Conservation (phyloP, 805 yeast genomes). For the Yamadazyma sp. region DNA sequence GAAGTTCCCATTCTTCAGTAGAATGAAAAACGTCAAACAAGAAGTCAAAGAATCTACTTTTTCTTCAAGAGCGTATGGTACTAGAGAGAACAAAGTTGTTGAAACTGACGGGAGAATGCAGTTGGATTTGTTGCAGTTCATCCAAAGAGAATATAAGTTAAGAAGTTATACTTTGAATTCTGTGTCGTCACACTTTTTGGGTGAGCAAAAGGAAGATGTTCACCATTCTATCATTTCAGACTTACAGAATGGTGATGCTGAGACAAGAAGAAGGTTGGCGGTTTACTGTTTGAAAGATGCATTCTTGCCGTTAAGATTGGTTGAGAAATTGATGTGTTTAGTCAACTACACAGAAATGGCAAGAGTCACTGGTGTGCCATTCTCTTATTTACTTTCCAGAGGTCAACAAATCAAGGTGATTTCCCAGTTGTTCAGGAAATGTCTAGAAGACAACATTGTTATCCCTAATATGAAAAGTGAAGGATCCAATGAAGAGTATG, state of each 20-base stretch:
- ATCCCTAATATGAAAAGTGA: conserved; percentile 86
- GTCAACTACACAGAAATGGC: conserved; percentile 99
- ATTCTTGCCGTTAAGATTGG: conserved; percentile 78
- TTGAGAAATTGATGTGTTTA: conserved; percentile 93
- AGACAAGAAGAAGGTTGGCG: conserved; percentile 91
- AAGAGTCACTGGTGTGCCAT: conserved; percentile 98
- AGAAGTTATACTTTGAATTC: conserved; percentile 94
- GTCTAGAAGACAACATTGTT: conserved; percentile 80
- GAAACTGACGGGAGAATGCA: conserved; percentile 97
- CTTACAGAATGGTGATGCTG: conserved; percentile 86
- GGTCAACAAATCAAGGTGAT: conserved; percentile 98
- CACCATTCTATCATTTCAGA: conserved; percentile 96
- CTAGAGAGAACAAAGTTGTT: conserved; percentile 86
- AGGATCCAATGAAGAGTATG: conserved; percentile 88
- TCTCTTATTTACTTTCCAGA: conserved; percentile 80
- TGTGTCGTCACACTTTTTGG: conserved; percentile 89
- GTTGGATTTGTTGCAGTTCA: conserved; percentile 85
- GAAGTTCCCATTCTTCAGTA: conserved; percentile 83
- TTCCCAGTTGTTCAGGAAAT: conserved; percentile 92
- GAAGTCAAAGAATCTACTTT: conserved; percentile 79
- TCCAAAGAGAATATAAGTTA: conserved; percentile 91
- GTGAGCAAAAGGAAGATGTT: conserved; percentile 97
- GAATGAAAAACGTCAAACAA: conserved; percentile 66
- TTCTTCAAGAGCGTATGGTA: conserved; percentile 94
- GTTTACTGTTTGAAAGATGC: conserved; percentile 98